phyloP scores from a whole-genome alignment of 352 stramenopile genomes.

The Phytophthora macrochlamydospora region DNA sequence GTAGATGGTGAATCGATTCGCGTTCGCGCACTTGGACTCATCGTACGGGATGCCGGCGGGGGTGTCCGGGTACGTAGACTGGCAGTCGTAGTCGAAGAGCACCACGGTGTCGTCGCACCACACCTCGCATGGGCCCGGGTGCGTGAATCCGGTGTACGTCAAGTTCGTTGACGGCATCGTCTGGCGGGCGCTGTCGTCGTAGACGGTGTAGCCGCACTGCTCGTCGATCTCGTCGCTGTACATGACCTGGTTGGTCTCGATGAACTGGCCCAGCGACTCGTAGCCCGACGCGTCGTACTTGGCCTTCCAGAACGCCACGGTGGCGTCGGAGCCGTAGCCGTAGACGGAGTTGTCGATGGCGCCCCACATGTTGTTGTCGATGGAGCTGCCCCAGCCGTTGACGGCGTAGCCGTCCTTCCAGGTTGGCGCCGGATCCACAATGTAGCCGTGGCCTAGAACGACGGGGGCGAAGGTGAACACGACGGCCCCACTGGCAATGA shows the following conservation, averaged over 20 bases:
- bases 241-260: constrained; percentile 47
- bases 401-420: constrained; percentile 50
- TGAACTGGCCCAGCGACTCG: constrained; percentile 49
- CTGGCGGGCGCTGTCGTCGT: constrained; percentile 28
- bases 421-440: constrained; percentile 40
- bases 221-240: constrained; percentile 42
- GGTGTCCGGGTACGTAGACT: constrained; percentile 40
- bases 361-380: constrained; percentile 47
- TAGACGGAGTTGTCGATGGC: constrained; percentile 43
- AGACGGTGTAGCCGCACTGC: constrained; percentile 46
- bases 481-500: constrained; percentile 11
- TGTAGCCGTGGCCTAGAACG: constrained; percentile 38
- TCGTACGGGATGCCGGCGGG: constrained; percentile 46
- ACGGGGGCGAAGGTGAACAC: constrained; percentile 13
- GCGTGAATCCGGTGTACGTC: constrained; percentile 55
- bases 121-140: constrained; percentile 57
- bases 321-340: constrained; percentile 41
- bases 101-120: constrained; percentile 61
- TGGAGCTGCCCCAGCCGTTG: constrained; percentile 49
- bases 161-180: constrained; percentile 41
- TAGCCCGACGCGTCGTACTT: constrained; percentile 47
- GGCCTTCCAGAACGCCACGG: constrained; percentile 43
- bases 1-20: constrained; percentile 50
- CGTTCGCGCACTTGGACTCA: constrained; percentile 38
- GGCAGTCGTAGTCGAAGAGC: constrained; percentile 51